Evolutionary conservation across 805 yeast genomes (phyloP), one percentile per base, ranked within the genome.

Genomic region (Spencermartinsiella europaea): DNA sequence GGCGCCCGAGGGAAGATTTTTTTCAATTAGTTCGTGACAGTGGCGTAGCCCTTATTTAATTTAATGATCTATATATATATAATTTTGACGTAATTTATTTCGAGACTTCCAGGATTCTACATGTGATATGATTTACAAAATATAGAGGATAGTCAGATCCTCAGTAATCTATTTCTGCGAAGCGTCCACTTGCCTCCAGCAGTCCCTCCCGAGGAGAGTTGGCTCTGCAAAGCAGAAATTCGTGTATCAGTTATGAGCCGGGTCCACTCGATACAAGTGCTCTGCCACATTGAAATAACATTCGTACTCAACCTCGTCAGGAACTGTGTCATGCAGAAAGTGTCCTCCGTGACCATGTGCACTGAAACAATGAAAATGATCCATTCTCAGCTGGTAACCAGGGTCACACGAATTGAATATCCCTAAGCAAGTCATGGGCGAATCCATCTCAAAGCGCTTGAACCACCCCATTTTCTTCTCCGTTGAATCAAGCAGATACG

Each of bases 321-420:
- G 37, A n/a, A 17, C 7, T 8, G 16, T n/a, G 16, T 34, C 37
- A 34, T 34, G 37, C 8, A 34, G 37, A 8, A 34, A 17, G 16
- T 34, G 37, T n/a, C 37, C 37, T n/a, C 37, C 37, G 16, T 34
- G 17, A 8, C 37, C 37, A 34, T 34, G 37, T 8, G 14, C 17
- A 15, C 37, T 34, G 16, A 34, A 34, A n/a, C 37, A 34, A 15
- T 34, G 37, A 10, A 17, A n/a, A 34, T 34, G 37, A n/a, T 34
- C 37, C 37, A 34, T 34, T 34, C 37, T 7, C 15, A 34, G 15
- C 37, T 34, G 37, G 15, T n/a, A 34, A 8, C 37, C 37, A 34
- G 37, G 37, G 15, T 34, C 37, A 17, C 16, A 34, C 14, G 37
- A 34, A 15, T 34, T 34, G 17, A 34, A 10, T n/a, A 34, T 34